Evolutionary conservation across 225 moss, liverwort and hornwort genomes (phyloP).

Genomic region (Takakia lepidozioides): DNA sequence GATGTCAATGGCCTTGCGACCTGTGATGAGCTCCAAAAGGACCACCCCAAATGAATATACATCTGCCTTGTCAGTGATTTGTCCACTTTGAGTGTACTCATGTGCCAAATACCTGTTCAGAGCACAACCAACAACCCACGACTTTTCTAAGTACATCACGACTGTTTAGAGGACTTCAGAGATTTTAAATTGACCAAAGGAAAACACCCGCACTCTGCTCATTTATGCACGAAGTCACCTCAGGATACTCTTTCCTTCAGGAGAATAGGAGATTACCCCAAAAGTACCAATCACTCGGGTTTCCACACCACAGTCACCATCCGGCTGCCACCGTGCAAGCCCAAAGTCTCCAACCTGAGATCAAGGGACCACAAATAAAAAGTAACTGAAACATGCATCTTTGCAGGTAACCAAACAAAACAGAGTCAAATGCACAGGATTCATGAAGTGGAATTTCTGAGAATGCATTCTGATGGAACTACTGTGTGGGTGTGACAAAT

Average conservation of each 20-base stretch:
- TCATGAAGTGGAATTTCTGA: too few relatives aligned
- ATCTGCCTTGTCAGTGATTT: conserved; percentile 76
- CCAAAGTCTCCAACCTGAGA: conserved; percentile 72
- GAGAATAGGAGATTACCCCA: conserved; percentile 28
- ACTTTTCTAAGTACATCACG: too few relatives aligned
- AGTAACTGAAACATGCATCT: too few relatives aligned
- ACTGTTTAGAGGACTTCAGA: too few relatives aligned
- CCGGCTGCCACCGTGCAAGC: conserved; percentile 49
- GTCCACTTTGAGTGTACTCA: conserved; percentile 64
- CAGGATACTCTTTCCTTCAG: too few relatives aligned
- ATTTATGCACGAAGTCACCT: too few relatives aligned
- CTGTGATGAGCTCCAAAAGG: conserved; percentile 73
- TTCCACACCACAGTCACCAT: conserved; percentile 53
- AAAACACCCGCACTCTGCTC: too few relatives aligned
- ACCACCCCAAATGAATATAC: conserved; percentile 80
- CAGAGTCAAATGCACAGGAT: too few relatives aligned
- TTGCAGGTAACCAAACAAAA: too few relatives aligned
- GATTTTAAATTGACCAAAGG: too few relatives aligned
- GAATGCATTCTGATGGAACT: too few relatives aligned
- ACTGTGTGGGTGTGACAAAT: too few relatives aligned
- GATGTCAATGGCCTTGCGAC: conserved; percentile 63
- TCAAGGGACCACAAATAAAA: background rate
- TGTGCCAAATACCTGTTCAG: conserved; percentile 49
- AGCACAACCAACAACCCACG: background rate
- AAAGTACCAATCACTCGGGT: conserved; percentile 62